Evolutionary conservation across 441 rosid genomes (phyloP), one percentile per base, ranked within the genome.

Genomic region (Jatropha podagrica): DNA sequence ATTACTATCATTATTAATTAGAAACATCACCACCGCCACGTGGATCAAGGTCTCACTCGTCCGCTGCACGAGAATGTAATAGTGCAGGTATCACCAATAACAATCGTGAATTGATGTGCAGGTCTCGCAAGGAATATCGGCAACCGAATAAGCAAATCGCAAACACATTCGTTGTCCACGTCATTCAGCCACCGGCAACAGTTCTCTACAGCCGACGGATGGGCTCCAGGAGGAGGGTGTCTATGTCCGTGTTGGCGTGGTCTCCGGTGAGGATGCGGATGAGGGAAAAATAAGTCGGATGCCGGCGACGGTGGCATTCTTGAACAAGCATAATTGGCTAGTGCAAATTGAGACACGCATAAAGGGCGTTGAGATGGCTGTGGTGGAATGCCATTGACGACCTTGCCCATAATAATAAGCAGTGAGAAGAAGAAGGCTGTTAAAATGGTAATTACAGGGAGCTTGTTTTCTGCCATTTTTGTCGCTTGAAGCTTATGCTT

Each of bases 181-280:
- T 85, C 80, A 55, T 76, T 82, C 69, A 89, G 77, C 95, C 95
- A 90, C 44, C 86, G 81, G 78, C 95, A 90, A 63, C 95, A 90
- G 9, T 81, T 80, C 42, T 79, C 80, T 46, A 71, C 70, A 4
- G 18, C 56, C 12, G 52, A 32, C 23, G 63, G 62, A 38, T 13
- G 65, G 42, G 0, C n/a, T 58, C 20, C 38, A 3, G 60, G 49
- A 59, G 20, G 9, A 3, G 9, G 40, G 54, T 27, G 52, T 8
- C 27, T 20, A 5, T 37, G 17, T 15, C 78, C 17, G 14, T 72
- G 79, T 8, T 70, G 15, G 27, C 71, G 72, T 0, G 73, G 23
- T 5, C 60, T 51, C 20, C 61, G 13, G 18, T 46, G 68, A 18
- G 40, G 38, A 15, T 69, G 65, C 27, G 44, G 27, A 14, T 71